phyloP scores from a whole-genome alignment of 2,329 filamentous ascomycete species.

The Xylariaceae sp. region DNA sequence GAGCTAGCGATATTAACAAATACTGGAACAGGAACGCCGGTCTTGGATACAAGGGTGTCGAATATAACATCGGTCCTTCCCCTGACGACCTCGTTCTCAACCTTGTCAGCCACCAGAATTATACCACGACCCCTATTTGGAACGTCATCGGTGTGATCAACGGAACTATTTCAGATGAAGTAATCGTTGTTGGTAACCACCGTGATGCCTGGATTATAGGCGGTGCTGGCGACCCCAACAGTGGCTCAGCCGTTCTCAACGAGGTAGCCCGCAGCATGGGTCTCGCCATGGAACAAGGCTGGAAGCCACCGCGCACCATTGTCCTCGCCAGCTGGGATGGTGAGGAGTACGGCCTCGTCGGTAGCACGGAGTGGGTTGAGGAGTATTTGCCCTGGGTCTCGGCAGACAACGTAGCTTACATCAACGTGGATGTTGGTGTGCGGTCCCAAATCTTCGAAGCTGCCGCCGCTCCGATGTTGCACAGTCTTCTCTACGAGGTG shows the following conservation, averaged over 20 bases:
- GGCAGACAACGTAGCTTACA: slow-evolving; percentile 68
- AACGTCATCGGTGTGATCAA: slow-evolving; percentile 91
- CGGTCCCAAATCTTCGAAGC: slow-evolving; percentile 58
- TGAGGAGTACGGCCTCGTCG: slow-evolving; percentile 80
- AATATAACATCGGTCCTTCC: slow-evolving; percentile 81
- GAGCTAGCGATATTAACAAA: slow-evolving; percentile 65
- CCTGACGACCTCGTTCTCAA: slow-evolving; percentile 67
- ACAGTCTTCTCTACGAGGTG: slow-evolving; percentile 65
- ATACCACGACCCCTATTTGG: slow-evolving; percentile 78
- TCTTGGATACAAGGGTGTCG: slow-evolving; percentile 70
- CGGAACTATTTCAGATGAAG: slow-evolving; percentile 76
- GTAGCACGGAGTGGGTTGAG: slow-evolving; percentile 90
- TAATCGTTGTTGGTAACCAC: slow-evolving; percentile 87
- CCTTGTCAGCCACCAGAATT: slow-evolving; percentile 73
- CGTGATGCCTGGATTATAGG: slow-evolving; percentile 86
- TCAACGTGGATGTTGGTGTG: slow-evolving; percentile 78
- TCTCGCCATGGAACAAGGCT: slow-evolving; percentile 61
- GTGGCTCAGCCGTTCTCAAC: slow-evolving; percentile 72
- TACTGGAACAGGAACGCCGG: slow-evolving; percentile 67
- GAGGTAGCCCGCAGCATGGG: slow-evolving; percentile 73
- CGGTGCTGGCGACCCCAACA: slow-evolving; percentile 76
- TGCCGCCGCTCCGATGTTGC: slow-evolving; percentile 68
- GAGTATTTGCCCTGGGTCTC: slow-evolving; percentile 79
- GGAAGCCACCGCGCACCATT: slow-evolving; percentile 83
- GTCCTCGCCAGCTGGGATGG: slow-evolving; percentile 83